Conservation (phyloP, 2,329 filamentous ascomycete genomes). For the Colletotrichum chrysophilum region DNA sequence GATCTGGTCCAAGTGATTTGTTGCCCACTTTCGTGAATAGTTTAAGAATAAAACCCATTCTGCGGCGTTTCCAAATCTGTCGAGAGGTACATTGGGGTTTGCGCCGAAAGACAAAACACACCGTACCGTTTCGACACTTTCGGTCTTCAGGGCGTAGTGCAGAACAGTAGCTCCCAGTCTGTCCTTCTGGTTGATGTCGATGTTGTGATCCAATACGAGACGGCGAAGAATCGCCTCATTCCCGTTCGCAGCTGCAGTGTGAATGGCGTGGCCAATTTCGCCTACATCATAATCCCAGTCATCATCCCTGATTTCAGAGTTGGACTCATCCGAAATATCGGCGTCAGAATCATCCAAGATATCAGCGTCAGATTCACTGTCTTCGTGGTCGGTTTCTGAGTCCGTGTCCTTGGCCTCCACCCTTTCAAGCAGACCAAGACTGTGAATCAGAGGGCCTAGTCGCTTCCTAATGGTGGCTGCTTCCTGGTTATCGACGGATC, state of each 20-base stretch:
- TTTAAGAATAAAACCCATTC: rapidly evolving
- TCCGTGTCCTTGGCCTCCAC: neutral
- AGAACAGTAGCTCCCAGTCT: rapidly evolving
- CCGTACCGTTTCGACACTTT: rapidly evolving
- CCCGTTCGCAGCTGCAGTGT: rapidly evolving
- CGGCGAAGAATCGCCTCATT: rapidly evolving
- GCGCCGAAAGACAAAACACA: neutral
- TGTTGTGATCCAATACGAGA: rapidly evolving
- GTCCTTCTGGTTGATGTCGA: neutral
- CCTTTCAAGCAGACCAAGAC: neutral
- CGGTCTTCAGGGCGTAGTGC: rapidly evolving
- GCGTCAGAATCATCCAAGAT: too few relatives aligned
- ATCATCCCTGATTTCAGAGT: too few relatives aligned
- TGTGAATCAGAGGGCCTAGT: rapidly evolving
- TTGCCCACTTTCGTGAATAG: rapidly evolving
- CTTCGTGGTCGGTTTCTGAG: rapidly evolving
- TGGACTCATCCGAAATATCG: too few relatives aligned
- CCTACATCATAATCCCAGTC: neutral
- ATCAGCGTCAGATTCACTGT: neutral
- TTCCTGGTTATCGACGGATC: rapidly evolving
- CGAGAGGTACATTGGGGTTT: neutral
- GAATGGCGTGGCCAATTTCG: neutral
- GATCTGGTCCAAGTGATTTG: rapidly evolving
- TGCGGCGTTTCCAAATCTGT: rapidly evolving
- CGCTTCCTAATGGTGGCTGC: rapidly evolving